Percentiles rank a stretch among this genome's conserved stretches.
Evolutionary conservation across 768 basidiomycete species (phyloP).

Genomic region (Russula vinacea): DNA sequence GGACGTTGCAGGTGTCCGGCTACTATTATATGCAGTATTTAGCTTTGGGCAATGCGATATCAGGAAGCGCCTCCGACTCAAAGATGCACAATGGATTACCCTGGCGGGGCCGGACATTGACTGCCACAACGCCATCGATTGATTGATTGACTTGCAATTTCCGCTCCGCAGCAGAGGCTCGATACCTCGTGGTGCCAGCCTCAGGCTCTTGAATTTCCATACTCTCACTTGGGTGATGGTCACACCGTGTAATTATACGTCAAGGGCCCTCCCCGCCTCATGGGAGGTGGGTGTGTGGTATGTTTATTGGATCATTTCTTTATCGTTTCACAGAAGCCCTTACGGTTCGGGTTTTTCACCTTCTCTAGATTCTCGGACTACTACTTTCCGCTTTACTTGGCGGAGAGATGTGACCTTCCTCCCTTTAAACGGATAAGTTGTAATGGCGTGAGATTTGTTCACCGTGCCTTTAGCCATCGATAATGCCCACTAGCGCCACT

Average conservation of each 20-base stretch:
- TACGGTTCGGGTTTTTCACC: background rate
- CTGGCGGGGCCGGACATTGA: too few relatives aligned
- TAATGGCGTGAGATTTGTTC: background rate
- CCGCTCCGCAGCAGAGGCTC: background rate
- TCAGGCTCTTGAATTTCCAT: background rate
- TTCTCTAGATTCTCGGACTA: background rate
- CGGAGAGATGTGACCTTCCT: background rate
- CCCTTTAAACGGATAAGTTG: background rate
- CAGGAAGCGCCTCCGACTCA: background rate
- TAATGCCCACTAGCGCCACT: background rate
- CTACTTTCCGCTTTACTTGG: background rate
- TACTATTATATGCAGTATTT: background rate
- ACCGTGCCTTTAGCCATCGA: background rate
- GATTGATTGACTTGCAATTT: background rate
- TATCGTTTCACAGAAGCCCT: background rate
- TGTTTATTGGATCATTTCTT: background rate
- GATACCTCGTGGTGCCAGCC: background rate
- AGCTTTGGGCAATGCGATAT: background rate
- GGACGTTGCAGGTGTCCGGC: background rate
- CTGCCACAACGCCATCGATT: too few relatives aligned
- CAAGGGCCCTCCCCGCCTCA: background rate
- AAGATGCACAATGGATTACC: too few relatives aligned
- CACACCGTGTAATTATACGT: background rate
- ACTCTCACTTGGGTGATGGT: too few relatives aligned
- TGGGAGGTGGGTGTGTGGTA: background rate